These are phyloP conservation scores for Tetrapyrgos nigripes DNA, from an alignment of 1,284 basidiomycete genomes.

Conservation along the genomic window DNA sequence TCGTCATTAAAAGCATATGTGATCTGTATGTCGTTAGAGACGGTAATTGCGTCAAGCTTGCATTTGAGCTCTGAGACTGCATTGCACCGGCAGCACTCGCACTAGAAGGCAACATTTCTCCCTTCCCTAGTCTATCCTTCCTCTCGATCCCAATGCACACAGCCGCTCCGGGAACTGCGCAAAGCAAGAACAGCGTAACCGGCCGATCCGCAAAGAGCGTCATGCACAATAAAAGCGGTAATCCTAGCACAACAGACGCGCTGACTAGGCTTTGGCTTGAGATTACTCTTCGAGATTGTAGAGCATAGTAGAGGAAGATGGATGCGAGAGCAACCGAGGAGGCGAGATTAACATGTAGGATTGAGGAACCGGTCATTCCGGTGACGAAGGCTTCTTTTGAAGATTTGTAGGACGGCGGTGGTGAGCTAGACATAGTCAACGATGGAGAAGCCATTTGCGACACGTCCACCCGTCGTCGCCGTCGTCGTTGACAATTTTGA, in stretches of 20 bases:
- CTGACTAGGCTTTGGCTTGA: constrained; percentile 47
- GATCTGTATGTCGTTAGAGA: constrained; percentile 91
- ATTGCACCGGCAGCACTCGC: constrained; percentile 29
- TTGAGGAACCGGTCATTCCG: constrained; percentile 77
- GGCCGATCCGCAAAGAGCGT: constrained; percentile 76
- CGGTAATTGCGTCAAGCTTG: constrained; percentile 52
- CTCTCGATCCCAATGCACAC: constrained; percentile 49
- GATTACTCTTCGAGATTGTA: constrained; percentile 52
- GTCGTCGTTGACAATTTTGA: no score
- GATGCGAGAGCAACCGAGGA: constrained; percentile 75
- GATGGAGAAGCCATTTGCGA: no score
- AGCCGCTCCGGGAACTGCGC: constrained; percentile 51
- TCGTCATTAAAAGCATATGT: constrained; percentile 95
- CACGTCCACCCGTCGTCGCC: background rate
- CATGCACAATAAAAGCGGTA: constrained; percentile 82
- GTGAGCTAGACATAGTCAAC: no score
- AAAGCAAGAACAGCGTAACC: constrained; percentile 52
- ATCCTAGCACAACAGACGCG: constrained; percentile 72
- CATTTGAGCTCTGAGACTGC: no score
- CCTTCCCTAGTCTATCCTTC: constrained; percentile 49
- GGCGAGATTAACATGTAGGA: constrained; percentile 78
- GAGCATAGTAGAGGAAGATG: constrained; percentile 69
- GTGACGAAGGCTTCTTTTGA: constrained; percentile 91
- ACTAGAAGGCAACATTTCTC: constrained; percentile 57
- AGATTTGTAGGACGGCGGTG: constrained; percentile 64